These are phyloP conservation scores for carrot (Daucus carota) DNA, from an alignment of 129 eudicot genomes.

Conservation along the genomic window DNA sequence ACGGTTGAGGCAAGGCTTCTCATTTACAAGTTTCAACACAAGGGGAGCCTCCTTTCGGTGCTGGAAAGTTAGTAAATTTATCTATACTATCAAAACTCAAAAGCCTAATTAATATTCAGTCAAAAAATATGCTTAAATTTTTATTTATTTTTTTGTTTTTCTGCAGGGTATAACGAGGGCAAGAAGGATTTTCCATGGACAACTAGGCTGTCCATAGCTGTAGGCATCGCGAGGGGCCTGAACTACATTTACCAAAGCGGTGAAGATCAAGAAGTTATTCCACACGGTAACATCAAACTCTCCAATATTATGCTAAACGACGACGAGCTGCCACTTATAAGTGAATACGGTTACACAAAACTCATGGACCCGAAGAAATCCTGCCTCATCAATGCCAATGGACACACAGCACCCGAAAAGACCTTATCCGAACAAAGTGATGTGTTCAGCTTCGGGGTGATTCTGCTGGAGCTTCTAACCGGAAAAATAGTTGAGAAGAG, in stretches of 20 bases:
- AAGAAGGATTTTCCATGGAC: slow-evolving; percentile 52
- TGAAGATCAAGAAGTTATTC: slow-evolving; percentile 25
- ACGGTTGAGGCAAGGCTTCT: slow-evolving; percentile 51
- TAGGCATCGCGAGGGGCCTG: slow-evolving; percentile 56
- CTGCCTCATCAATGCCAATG: slow-evolving; percentile 21
- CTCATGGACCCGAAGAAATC: slow-evolving; percentile 33
- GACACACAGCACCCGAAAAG: slow-evolving; percentile 55
- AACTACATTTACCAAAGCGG: slow-evolving; percentile 34
- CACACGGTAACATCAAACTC: slow-evolving; percentile 64
- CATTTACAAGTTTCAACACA: slow-evolving; percentile 47
- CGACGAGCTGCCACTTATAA: slow-evolving; percentile 37
- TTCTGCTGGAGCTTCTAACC: slow-evolving; percentile 47
- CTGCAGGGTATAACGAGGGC: slow-evolving; percentile 44
- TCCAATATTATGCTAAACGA: slow-evolving; percentile 51
- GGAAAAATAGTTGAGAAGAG: slow-evolving; percentile 59
- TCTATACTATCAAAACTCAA: neutral
- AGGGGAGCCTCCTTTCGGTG: slow-evolving; percentile 50
- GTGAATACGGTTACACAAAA: slow-evolving; percentile 54
- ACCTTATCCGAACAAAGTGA: slow-evolving; percentile 38
- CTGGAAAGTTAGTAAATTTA: slow-evolving; percentile 44
- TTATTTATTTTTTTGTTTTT: neutral
- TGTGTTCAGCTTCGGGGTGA: slow-evolving; percentile 60
- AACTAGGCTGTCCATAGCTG: slow-evolving; percentile 42
- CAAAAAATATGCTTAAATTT: neutral
- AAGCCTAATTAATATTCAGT: neutral